Percentiles rank a stretch among this genome's conserved stretches.
phyloP scores from a whole-genome alignment of 2,329 filamentous ascomycete genomes.

The Anthostomella pinea region DNA sequence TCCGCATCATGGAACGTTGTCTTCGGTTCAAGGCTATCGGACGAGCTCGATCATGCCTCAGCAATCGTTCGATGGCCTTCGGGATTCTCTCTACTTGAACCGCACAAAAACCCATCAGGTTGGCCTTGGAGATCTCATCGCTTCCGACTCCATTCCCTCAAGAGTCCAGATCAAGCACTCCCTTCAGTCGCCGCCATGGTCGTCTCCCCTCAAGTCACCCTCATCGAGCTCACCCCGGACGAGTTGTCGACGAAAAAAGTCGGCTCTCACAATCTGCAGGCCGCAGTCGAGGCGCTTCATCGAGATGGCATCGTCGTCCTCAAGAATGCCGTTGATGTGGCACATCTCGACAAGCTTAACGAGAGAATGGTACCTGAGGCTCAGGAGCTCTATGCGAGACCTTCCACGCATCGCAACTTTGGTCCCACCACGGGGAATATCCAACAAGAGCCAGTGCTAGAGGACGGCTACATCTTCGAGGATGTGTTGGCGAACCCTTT shows the following conservation, averaged over 20 bases:
- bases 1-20: too few relatives aligned
- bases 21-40: too few relatives aligned
- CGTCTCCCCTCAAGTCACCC: too few relatives aligned
- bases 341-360: conserved; percentile 34
- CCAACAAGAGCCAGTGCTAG: conserved; percentile 19
- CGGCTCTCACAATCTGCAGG: conserved; percentile 29
- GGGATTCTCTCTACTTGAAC: too few relatives aligned
- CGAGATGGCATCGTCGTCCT: conserved; percentile 37
- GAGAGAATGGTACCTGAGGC: conserved; percentile 35
- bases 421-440: conserved; percentile 24
- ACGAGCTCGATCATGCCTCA: too few relatives aligned
- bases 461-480: conserved; percentile 17
- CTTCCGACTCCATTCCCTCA: too few relatives aligned
- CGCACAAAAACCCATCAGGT: too few relatives aligned
- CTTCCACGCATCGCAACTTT: conserved; percentile 19
- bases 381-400: conserved; percentile 21
- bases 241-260: conserved; percentile 21
- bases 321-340: conserved; percentile 33
- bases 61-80: too few relatives aligned
- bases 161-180: too few relatives aligned
- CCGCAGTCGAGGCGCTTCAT: conserved; percentile 34
- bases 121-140: too few relatives aligned
- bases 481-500: conserved; percentile 30
- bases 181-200: too few relatives aligned
- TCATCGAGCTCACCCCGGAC: conserved; percentile 13